phyloP scores from a whole-genome alignment of 1,284 basidiomycete genomes.

The Marasmius tenuissimus region DNA sequence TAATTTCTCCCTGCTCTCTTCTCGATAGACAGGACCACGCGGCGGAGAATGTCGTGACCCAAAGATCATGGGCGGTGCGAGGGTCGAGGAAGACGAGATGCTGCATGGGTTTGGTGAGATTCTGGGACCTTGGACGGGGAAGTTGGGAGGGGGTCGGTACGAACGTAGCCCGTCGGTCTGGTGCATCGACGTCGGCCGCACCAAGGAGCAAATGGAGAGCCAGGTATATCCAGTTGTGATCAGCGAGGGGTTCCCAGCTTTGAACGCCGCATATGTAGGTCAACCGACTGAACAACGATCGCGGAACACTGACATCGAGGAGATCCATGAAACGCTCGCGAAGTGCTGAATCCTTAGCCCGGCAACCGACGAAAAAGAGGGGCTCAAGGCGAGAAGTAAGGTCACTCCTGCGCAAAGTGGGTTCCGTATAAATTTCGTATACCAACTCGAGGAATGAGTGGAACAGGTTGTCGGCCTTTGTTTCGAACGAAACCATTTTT shows the following conservation, averaged over 20 bases:
- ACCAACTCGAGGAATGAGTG: slow-evolving; percentile 89
- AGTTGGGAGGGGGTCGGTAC: slow-evolving; percentile 33
- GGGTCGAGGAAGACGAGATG: slow-evolving; percentile 84
- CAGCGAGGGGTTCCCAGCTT: slow-evolving; percentile 93
- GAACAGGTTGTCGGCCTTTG: slow-evolving; percentile 73
- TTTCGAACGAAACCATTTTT: slow-evolving; percentile 91
- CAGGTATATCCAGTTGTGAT: slow-evolving; percentile 95
- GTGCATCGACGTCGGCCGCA: slow-evolving; percentile 69
- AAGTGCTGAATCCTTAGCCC: slow-evolving; percentile 78
- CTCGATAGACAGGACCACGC: slow-evolving; percentile 87
- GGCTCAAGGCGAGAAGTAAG: slow-evolving; percentile 93
- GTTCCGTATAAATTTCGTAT: slow-evolving; percentile 92
- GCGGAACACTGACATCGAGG: slow-evolving; percentile 87
- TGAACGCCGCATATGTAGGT: slow-evolving; percentile 93
- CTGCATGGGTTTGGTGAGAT: slow-evolving; percentile 77
- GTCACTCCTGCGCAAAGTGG: slow-evolving; percentile 85
- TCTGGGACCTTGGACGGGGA: slow-evolving; percentile 51
- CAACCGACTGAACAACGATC: slow-evolving; percentile 79
- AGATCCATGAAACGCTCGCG: slow-evolving; percentile 91
- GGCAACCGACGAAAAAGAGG: slow-evolving; percentile 91
- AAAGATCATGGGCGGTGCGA: slow-evolving; percentile 78
- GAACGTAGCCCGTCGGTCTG: slow-evolving; percentile 33
- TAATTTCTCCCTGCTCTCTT: slow-evolving; percentile 87
- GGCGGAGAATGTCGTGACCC: slow-evolving; percentile 91
- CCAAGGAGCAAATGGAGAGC: slow-evolving; percentile 90